These are phyloP conservation scores for Apiotrichum veenhuisii DNA, from an alignment of 1,284 basidiomycete genomes.

Conservation along the genomic window DNA sequence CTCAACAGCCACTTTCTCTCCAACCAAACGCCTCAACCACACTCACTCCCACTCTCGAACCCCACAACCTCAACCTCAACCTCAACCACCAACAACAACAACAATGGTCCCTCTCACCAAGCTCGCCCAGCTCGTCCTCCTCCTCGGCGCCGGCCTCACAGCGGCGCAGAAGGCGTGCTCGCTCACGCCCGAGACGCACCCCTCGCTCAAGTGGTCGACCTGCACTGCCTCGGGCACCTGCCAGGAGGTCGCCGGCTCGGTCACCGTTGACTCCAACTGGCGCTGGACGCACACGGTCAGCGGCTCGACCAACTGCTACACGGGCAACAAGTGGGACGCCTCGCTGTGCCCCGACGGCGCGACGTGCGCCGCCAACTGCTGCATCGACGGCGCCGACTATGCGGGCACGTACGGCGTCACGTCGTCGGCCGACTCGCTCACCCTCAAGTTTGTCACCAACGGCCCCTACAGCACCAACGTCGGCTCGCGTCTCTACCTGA, in stretches of 20 bases:
- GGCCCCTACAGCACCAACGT: constrained; percentile 4
- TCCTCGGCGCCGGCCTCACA: background rate
- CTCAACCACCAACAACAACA: background rate
- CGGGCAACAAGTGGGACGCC: background rate
- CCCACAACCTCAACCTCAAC: background rate
- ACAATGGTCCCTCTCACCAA: background rate
- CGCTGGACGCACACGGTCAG: constrained; percentile 1
- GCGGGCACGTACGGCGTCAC: constrained; percentile 2
- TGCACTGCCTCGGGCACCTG: background rate
- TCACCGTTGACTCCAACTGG: constrained; percentile 4
- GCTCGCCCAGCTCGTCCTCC: background rate
- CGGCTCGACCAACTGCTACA: background rate
- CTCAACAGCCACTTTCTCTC: background rate
- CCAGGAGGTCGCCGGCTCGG: background rate
- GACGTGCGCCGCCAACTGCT: background rate
- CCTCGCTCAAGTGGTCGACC: background rate
- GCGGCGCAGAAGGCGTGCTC: background rate
- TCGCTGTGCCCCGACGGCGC: background rate
- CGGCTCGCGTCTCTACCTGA: constrained; percentile 2
- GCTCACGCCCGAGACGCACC: background rate
- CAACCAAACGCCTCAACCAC: background rate
- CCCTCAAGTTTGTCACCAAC: background rate
- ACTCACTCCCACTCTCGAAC: background rate
- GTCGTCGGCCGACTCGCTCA: background rate
- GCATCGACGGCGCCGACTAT: constrained; percentile 2